phyloP scores from a whole-genome alignment of 2,329 filamentous ascomycete species.

The Exserohilum rostratum region DNA sequence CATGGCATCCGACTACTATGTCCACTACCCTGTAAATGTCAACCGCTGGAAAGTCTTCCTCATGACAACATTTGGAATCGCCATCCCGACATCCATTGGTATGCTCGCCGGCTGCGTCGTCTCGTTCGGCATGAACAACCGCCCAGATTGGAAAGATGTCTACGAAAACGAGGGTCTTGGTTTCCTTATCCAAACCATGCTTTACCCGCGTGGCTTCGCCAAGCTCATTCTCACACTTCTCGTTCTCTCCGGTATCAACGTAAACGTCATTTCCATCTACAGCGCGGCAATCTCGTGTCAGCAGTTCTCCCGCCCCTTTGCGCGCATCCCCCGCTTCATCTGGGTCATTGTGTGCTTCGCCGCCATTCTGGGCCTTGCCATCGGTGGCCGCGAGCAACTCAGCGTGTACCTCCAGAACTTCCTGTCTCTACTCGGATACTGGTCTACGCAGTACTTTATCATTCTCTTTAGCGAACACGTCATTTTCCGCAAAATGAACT shows the following conservation, averaged over 20 bases:
- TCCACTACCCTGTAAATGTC: constrained; percentile 50
- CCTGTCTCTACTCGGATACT: constrained; percentile 55
- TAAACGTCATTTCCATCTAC: constrained; percentile 59
- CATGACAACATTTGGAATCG: constrained; percentile 51
- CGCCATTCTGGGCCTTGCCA: constrained; percentile 52
- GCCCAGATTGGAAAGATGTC: constrained; percentile 46
- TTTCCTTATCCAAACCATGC: constrained; percentile 54
- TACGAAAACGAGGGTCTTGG: constrained; percentile 55
- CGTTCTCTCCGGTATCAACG: constrained; percentile 53
- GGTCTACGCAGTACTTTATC: constrained; percentile 54
- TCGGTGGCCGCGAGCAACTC: constrained; percentile 52
- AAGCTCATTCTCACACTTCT: constrained; percentile 56
- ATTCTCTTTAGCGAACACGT: constrained; percentile 56
- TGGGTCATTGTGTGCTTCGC: constrained; percentile 55
- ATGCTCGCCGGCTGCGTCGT: constrained; percentile 55
- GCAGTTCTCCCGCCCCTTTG: constrained; percentile 55
- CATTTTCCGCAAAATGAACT: constrained; percentile 58
- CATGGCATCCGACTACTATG: constrained; percentile 54
- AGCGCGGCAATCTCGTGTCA: constrained; percentile 54
- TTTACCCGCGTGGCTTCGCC: constrained; percentile 55
- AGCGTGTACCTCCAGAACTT: constrained; percentile 54
- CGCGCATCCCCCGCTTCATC: constrained; percentile 59
- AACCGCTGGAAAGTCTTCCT: constrained; percentile 50
- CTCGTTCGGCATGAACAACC: constrained; percentile 44
- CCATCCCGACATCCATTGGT: constrained; percentile 51